phyloP scores from a whole-genome alignment of 305 asterid genomes.

The Fraxinus nigra region DNA sequence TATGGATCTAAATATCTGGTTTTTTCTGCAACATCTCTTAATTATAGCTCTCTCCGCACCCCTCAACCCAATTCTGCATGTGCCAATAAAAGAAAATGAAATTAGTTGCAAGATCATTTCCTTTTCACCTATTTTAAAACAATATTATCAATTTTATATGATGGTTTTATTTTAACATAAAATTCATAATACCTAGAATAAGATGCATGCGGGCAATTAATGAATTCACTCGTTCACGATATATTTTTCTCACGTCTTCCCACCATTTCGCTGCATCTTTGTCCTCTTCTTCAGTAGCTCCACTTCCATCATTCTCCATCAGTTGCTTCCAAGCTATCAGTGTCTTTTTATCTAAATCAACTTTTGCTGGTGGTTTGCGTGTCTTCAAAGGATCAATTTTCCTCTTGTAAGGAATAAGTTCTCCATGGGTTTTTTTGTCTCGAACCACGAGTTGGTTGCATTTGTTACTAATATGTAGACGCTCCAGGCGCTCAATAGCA shows the following conservation, averaged over 20 bases:
- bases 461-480: conserved; percentile 11
- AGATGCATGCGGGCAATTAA: conserved; percentile 38
- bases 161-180: not conserved
- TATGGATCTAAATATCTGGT: not conserved
- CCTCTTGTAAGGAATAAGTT: conserved; percentile 18
- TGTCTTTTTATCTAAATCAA: conserved; percentile 42
- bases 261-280: conserved; percentile 30
- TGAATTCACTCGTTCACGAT: conserved; percentile 1
- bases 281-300: conserved; percentile 18
- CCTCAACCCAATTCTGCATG: not conserved
- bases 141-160: not conserved
- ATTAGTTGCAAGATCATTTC: not conserved
- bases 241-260: conserved; percentile 23
- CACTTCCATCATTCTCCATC: conserved; percentile 29
- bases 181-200: conserved; percentile 43
- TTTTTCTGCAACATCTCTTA: not conserved
- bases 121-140: not conserved
- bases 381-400: conserved; percentile 21
- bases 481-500: conserved; percentile 9
- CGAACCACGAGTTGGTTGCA: conserved; percentile 24
- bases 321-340: conserved; percentile 31
- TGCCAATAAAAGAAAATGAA: not conserved
- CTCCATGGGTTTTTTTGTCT: conserved; percentile 6
- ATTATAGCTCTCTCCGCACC: not conserved
- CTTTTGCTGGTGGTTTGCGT: conserved; percentile 31